Evolutionary conservation across 192 early-diverging fungal species (phyloP).

Genomic region (Umbelopsis sp.): DNA sequence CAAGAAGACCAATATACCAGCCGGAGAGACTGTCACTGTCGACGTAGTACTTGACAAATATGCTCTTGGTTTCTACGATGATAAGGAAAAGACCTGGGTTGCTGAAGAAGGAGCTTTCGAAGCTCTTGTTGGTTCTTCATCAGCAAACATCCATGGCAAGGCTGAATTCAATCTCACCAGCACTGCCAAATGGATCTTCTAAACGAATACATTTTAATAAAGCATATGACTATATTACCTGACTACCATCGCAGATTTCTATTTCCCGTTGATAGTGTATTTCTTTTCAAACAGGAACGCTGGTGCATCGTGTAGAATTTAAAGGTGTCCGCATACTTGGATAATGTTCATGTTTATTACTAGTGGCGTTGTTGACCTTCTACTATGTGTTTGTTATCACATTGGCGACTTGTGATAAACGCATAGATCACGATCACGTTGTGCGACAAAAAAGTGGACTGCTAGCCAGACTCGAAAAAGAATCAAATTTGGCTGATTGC

Average conservation of each 20-base stretch:
- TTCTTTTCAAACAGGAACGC: too few relatives aligned
- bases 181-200: neutral
- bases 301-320: too few relatives aligned
- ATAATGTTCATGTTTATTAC: too few relatives aligned
- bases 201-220: neutral
- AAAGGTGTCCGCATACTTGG: too few relatives aligned
- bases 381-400: neutral
- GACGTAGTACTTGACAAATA: conserved; percentile 43
- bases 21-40: conserved; percentile 49
- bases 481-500: conserved; percentile 18
- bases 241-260: neutral
- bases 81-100: conserved; percentile 21
- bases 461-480: neutral
- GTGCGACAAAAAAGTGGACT: neutral
- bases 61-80: conserved; percentile 30
- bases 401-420: neutral
- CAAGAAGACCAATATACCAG: conserved; percentile 44
- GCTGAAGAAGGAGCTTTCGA: conserved; percentile 29
- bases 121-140: conserved; percentile 24
- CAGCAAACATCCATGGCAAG: conserved; percentile 1
- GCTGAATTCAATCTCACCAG: neutral
- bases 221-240: neutral
- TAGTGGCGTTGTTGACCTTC: too few relatives aligned
- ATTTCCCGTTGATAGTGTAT: neutral
- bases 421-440: neutral